Percentiles rank a stretch among this genome's conserved stretches.
Conservation (phyloP, 2,329 filamentous ascomycete genomes). For the Pseudogymnoascus sp. region DNA sequence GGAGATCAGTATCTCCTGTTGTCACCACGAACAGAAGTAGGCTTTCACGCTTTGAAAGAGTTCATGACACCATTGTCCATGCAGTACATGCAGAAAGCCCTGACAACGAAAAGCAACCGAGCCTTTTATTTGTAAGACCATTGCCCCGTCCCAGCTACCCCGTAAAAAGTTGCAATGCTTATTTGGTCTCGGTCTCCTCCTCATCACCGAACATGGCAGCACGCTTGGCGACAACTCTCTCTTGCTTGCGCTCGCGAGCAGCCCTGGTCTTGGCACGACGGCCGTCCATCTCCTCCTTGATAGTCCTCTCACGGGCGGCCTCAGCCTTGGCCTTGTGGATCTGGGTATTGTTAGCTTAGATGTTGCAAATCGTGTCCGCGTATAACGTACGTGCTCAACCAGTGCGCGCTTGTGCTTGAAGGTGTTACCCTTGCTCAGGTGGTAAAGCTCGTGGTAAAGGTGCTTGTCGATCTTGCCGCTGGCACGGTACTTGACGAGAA, state of each 20-base stretch:
- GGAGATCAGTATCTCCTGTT: conserved; percentile 3
- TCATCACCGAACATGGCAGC: conserved; percentile 71
- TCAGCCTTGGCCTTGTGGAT: conserved; percentile 99
- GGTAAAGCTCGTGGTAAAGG: conserved; percentile 99
- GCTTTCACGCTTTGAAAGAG: conserved; percentile 11
- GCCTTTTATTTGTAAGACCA: conserved; percentile 26
- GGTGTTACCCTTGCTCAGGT: conserved; percentile 99
- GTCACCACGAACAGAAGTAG: conserved; percentile 5
- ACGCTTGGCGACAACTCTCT: conserved; percentile 87
- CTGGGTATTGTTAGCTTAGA: conserved; percentile 42
- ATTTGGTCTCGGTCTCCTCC: conserved; percentile 37
- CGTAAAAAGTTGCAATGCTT: conserved; percentile 17
- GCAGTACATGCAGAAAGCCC: conserved; percentile 29
- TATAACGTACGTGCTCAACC: conserved; percentile 91
- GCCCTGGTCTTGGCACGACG: conserved; percentile 99
- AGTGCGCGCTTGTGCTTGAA: conserved; percentile 99
- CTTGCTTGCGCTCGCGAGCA: conserved; percentile 94
- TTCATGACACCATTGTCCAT: conserved; percentile 30
- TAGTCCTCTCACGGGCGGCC: conserved; percentile 88
- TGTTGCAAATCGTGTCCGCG: conserved; percentile 15
- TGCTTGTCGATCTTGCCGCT: conserved; percentile 99
- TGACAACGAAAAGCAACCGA: conserved; percentile 27
- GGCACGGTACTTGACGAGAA: conserved; percentile 99
- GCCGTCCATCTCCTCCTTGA: conserved; percentile 99
- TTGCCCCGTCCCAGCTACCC: conserved; percentile 27